Evolutionary conservation across 164 flowering plant genomes (phyloP).

Genomic region (Magnolia changhungtana): DNA sequence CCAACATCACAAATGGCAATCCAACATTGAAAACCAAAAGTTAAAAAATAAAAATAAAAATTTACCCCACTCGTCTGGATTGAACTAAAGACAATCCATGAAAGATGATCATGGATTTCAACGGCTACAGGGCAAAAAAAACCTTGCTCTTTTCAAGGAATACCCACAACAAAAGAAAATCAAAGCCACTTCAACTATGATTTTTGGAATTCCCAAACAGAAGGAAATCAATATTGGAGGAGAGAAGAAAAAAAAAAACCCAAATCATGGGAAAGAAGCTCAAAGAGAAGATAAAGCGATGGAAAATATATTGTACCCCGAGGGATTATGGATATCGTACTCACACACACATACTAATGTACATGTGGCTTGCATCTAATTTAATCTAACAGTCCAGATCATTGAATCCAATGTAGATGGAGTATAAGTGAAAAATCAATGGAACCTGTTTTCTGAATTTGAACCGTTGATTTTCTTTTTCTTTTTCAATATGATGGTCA

Average conservation of each 20-base stretch:
- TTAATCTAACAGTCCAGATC: no score
- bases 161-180: neutral
- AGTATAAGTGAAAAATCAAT: no score
- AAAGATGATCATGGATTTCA: slow-evolving; percentile 62
- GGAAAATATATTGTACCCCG: neutral
- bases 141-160: slow-evolving; percentile 34
- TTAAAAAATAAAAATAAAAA: neutral
- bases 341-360: neutral
- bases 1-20: no score
- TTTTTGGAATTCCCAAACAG: neutral
- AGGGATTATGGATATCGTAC: neutral
- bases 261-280: neutral
- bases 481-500: no score
- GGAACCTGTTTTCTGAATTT: no score
- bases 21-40: no score
- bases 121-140: slow-evolving; percentile 40
- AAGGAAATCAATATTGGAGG: neutral
- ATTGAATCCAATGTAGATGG: no score
- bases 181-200: neutral
- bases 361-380: no score
- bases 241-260: neutral
- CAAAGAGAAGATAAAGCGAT: neutral
- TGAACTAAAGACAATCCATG: slow-evolving; percentile 58
- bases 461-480: no score
- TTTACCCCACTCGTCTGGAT: slow-evolving; percentile 73